Evolutionary conservation across 2,329 filamentous ascomycete genomes (phyloP).

Genomic region (Pseudogymnoascus sp.): DNA sequence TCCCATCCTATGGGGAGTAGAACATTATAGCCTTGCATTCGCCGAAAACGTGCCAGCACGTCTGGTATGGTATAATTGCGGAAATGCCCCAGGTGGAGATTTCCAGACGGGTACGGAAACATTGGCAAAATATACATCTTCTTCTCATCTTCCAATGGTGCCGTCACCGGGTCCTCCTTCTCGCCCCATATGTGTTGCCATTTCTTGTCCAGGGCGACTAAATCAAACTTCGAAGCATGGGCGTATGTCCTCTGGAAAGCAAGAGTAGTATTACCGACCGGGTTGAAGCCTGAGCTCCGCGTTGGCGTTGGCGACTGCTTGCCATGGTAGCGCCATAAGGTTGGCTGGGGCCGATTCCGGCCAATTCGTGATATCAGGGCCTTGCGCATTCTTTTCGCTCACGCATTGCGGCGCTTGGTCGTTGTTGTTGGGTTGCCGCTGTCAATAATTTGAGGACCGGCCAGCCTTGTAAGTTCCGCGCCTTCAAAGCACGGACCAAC

Average conservation of each 20-base stretch:
- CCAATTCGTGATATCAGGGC: constrained; percentile 6
- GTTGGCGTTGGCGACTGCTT: neutral
- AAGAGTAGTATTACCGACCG: neutral
- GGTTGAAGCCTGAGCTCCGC: neutral
- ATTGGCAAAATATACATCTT: constrained; percentile 73
- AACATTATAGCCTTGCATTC: constrained; percentile 66
- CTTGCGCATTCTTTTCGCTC: constrained; percentile 9
- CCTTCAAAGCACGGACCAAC: neutral
- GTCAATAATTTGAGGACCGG: neutral
- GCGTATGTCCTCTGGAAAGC: constrained; percentile 1
- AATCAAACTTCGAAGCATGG: constrained; percentile 17
- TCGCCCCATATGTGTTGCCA: constrained; percentile 23
- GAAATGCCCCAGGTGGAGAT: constrained; percentile 78
- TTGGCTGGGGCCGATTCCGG: neutral
- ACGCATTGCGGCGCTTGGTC: constrained; percentile 1
- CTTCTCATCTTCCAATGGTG: constrained; percentile 1
- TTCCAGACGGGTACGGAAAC: constrained; percentile 89
- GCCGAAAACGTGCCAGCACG: constrained; percentile 68
- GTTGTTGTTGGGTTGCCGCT: neutral
- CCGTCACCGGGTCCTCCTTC: neutral
- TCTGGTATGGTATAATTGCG: constrained; percentile 89
- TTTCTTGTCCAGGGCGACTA: constrained; percentile 23
- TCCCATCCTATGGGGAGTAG: constrained; percentile 93
- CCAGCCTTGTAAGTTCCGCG: constrained; percentile 1
- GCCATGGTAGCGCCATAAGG: neutral